These are phyloP conservation scores for Xylaria sp. DNA, from an alignment of 2,329 filamentous ascomycete species.

Conservation along the genomic window DNA sequence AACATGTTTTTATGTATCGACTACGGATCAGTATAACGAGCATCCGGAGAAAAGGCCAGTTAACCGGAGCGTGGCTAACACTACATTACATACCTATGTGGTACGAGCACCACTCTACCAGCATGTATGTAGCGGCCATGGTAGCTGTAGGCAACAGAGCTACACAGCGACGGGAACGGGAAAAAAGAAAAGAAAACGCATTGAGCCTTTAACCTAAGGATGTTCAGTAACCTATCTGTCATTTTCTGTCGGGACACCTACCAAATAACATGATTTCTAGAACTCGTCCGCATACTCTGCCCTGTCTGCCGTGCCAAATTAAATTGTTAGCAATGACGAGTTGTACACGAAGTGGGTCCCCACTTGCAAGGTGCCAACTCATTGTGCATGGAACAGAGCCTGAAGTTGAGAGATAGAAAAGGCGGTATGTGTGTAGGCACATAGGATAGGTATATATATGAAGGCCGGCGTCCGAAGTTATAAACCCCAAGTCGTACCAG, in stretches of 20 bases:
- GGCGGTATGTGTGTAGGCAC: slow-evolving; percentile 37
- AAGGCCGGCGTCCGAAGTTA: slow-evolving; percentile 27
- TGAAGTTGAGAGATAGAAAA: slow-evolving; percentile 36
- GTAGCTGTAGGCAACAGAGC: slow-evolving; percentile 3
- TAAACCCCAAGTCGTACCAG: slow-evolving; percentile 14
- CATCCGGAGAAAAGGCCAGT: not conserved
- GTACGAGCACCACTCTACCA: slow-evolving; percentile 5
- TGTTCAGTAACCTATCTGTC: not conserved
- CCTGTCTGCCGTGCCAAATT: slow-evolving; percentile 20
- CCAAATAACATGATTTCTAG: not conserved
- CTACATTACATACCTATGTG: not conserved
- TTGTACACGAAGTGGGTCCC: slow-evolving; percentile 35
- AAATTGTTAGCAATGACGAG: slow-evolving; percentile 27
- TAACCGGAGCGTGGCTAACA: not conserved
- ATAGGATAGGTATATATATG: slow-evolving; percentile 29
- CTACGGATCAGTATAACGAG: not conserved
- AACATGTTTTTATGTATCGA: not conserved
- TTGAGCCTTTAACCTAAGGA: not conserved
- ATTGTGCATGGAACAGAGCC: slow-evolving; percentile 40
- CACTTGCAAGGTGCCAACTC: slow-evolving; percentile 41
- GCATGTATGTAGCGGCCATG: slow-evolving; percentile 6
- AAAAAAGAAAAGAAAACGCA: not conserved
- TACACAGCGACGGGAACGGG: too few species aligned
- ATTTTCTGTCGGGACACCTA: not conserved
- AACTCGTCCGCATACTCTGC: not conserved